A percentile compares a stretch with the other conserved stretches of the same genome.
Evolutionary conservation across 139 green algal genomes (phyloP).

Genomic region (Zygnema cylindricum): DNA sequence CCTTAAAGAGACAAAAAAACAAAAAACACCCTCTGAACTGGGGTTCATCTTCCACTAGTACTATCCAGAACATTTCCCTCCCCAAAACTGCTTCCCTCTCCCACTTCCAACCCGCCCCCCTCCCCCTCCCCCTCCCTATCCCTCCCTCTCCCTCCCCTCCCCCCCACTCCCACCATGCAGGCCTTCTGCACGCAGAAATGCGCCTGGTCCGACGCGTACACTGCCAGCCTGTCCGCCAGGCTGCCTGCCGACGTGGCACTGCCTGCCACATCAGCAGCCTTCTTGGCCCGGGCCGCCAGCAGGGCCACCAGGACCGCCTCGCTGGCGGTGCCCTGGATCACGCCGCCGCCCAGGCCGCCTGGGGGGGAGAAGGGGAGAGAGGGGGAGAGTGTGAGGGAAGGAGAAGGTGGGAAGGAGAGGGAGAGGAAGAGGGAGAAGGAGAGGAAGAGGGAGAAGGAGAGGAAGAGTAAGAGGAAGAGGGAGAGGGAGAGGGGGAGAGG

Average conservation of each 20-base stretch:
- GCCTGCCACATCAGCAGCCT: background rate
- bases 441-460: background rate
- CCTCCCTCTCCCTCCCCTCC: no score
- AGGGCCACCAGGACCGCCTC: conserved; percentile 77
- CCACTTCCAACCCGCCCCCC: no score
- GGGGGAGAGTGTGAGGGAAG: background rate
- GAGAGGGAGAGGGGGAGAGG: background rate
- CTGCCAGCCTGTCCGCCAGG: conserved; percentile 68
- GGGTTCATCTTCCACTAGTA: no score
- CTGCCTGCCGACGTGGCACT: background rate
- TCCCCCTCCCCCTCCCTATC: no score
- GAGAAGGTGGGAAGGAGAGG: conserved; percentile 16
- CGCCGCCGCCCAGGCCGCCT: conserved; percentile 68
- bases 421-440: background rate
- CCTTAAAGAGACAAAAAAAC: no score
- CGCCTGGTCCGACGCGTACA: conserved; percentile 75
- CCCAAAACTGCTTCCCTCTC: no score
- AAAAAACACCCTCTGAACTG: no score
- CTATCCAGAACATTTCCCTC: no score
- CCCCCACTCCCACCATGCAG: no score
- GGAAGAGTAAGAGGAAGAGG: background rate
- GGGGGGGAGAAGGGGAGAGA: no score
- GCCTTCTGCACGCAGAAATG: conserved; percentile 82
- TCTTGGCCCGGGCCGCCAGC: conserved; percentile 70
- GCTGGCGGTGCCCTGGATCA: conserved; percentile 71